These are phyloP conservation scores for Myxozyma geophila DNA, from an alignment of 805 yeast species.

Conservation along the genomic window DNA sequence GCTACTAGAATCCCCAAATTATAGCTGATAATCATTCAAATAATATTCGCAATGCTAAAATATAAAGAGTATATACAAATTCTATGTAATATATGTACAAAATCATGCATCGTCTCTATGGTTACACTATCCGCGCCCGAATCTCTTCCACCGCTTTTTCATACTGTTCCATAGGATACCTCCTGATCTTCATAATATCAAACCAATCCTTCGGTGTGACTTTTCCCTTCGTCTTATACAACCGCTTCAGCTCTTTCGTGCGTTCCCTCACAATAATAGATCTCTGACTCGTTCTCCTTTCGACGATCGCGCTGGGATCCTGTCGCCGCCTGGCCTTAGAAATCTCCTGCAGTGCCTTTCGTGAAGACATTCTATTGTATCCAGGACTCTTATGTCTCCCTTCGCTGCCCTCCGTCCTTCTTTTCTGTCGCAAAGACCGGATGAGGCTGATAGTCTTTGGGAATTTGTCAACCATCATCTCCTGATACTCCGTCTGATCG, in stretches of 20 bases:
- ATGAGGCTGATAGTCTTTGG: neutral
- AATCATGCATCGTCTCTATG: neutral
- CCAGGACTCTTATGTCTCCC: too few species aligned
- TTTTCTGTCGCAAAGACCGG: neutral
- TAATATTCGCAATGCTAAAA: neutral
- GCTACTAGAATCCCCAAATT: neutral
- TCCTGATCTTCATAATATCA: neutral
- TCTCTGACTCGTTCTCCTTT: neutral
- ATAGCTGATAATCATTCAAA: neutral
- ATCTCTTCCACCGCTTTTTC: neutral
- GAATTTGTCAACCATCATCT: neutral
- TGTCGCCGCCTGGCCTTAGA: neutral
- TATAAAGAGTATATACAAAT: neutral
- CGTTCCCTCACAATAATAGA: neutral
- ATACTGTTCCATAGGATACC: neutral
- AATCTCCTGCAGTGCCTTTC: neutral
- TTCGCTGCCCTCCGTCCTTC: neutral
- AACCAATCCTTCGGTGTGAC: neutral
- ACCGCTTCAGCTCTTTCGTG: neutral
- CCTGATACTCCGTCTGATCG: neutral
- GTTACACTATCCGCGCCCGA: neutral
- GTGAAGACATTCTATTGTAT: neutral
- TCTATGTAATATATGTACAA: conserved; percentile 1
- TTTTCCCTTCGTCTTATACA: neutral
- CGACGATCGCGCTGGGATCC: neutral